These are phyloP conservation scores for Tylopilus plumbeoviolaceoides DNA, from an alignment of 768 basidiomycete species.

Conservation along the genomic window DNA sequence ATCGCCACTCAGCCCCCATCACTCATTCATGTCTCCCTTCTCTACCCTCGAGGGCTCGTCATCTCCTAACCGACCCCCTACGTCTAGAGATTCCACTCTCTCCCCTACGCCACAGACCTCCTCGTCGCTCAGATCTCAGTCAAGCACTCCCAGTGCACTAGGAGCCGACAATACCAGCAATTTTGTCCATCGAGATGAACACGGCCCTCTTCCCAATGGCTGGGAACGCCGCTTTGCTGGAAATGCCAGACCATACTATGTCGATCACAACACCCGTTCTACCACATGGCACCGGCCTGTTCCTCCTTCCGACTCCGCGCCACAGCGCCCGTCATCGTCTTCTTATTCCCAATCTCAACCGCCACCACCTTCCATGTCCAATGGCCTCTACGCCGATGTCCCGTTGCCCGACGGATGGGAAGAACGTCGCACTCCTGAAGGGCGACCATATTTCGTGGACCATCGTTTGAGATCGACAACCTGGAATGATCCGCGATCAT, in stretches of 20 bases:
- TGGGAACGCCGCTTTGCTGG: constrained; percentile 82
- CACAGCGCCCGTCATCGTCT: constrained; percentile 12
- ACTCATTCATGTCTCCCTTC: constrained; percentile 21
- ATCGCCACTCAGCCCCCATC: constrained; percentile 14
- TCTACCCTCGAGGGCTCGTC: constrained; percentile 8
- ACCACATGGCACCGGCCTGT: constrained; percentile 74
- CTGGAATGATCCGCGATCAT: constrained; percentile 80
- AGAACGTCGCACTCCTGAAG: constrained; percentile 86
- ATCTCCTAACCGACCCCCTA: constrained; percentile 11
- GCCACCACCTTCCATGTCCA: constrained; percentile 30
- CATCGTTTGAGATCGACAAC: constrained; percentile 84
- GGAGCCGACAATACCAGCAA: constrained; percentile 3
- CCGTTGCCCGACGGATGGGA: constrained; percentile 91
- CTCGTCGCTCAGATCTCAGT: constrained; percentile 11
- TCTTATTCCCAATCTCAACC: constrained; percentile 17
- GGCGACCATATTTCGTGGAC: constrained; percentile 70
- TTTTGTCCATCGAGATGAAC: constrained; percentile 49
- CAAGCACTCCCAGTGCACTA: constrained; percentile 7
- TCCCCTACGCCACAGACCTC: constrained; percentile 11
- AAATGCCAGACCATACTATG: constrained; percentile 69
- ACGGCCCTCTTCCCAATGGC: constrained; percentile 63
- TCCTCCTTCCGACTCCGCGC: constrained; percentile 21
- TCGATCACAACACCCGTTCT: constrained; percentile 78
- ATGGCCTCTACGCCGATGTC: constrained; percentile 46
- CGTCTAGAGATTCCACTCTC: constrained; percentile 13